Base-by-base conservation (phyloP, 2,329 filamentous ascomycete species). In the Colletotrichum musae region DNA sequence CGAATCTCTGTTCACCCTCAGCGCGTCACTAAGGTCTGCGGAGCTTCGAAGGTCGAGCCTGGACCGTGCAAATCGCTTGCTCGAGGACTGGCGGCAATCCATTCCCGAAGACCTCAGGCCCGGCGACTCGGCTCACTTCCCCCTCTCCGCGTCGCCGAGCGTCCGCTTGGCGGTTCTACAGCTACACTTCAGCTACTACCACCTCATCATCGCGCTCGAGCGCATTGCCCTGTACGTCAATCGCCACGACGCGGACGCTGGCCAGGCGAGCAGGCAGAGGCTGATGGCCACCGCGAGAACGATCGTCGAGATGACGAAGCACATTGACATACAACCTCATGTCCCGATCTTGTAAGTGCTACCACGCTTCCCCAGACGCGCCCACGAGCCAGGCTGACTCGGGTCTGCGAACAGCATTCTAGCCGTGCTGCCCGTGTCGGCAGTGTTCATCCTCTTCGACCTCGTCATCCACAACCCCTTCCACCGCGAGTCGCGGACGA, bases 1-100 rank as follows among this genome's bases (percentile, higher is more conserved):
- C 66, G 73, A 70, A 6, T 71, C 72, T 5, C 74, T 82, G 0
- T 81, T 81, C 69, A 80, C 79, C 2, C 73, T 79, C 43, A 80
- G 72, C 21, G 79, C 78, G 0, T 74, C 74, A 1, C 64, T 72
- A n/a, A 74, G 74, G 13, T 64, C 74, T 9, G 5, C 5, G 15
- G 24, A 13, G 24, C 65, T 28, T 70, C 71, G 47, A 64, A 72
- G 28, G 60, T 66, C 6, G 64, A n/a, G 72, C 1, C 75, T 81
- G 3, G 72, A 76, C 54, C 58, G 64, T 2, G 63, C 78, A 6
- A 59, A 72, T 7, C 57, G 64, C n/a, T 65, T 74, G 36, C 62
- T 81, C 1, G 78, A 81, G 52, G 41, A 68, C 5, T 82, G 79
- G 80, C 70, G 74, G 18, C 50, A 48, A 2, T 75, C 75, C 2